These are phyloP conservation scores for Ambrosia artemisiifolia DNA, from an alignment of 129 eudicot species.

Conservation along the genomic window DNA sequence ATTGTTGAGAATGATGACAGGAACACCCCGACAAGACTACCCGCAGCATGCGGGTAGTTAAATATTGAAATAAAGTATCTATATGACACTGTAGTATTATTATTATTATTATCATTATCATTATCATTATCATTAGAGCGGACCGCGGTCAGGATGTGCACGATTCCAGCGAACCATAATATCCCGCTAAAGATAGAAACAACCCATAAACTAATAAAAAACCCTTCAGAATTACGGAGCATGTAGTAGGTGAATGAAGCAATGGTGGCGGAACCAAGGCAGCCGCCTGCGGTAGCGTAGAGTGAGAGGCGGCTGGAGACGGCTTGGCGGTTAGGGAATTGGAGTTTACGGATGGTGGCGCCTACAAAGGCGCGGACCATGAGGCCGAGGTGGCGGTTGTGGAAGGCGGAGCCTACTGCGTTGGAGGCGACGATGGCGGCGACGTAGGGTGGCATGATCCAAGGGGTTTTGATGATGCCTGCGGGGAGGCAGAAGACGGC, in stretches of 20 bases:
- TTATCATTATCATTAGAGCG: conserved; percentile 29
- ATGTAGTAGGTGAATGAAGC: conserved; percentile 69
- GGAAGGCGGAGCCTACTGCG: conserved; percentile 59
- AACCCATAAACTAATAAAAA: conserved; percentile 74
- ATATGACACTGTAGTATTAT: background rate
- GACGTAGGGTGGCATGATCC: conserved; percentile 77
- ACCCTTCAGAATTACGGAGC: conserved; percentile 55
- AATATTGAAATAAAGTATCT: conserved; percentile 51
- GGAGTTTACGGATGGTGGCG: conserved; percentile 38
- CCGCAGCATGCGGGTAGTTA: conserved; percentile 64
- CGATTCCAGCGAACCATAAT: conserved; percentile 59
- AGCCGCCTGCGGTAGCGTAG: conserved; percentile 69
- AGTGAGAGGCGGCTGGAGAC: conserved; percentile 72
- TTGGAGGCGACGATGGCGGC: conserved; percentile 68
- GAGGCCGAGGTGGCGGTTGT: conserved; percentile 76
- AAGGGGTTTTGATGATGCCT: conserved; percentile 56
- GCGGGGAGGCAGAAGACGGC: conserved; percentile 81
- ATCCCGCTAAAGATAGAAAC: conserved; percentile 83
- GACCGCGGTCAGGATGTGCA: conserved; percentile 44
- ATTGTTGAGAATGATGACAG: conserved; percentile 60
- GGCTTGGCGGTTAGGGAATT: conserved; percentile 52
- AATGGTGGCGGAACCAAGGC: conserved; percentile 58
- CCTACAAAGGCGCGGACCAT: conserved; percentile 70
- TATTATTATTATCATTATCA: background rate
- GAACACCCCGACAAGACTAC: conserved; percentile 55